Base-by-base conservation (phyloP, 1,139 yeast genomes). In the Hemisphaericaspora subhashii region DNA sequence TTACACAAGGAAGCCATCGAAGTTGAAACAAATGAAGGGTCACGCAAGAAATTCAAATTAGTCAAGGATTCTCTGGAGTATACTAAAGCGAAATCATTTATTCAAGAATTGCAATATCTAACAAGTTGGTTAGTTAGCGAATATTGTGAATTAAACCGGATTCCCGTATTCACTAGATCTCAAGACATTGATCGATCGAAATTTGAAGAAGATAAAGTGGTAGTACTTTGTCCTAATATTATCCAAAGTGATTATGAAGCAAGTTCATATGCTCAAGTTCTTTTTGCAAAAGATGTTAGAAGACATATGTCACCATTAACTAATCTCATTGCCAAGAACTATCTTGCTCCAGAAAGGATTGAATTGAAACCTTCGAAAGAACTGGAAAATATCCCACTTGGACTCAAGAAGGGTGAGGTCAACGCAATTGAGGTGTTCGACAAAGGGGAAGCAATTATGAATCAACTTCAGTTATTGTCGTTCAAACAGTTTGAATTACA, bases 301-400 rank as follows among this genome's bases (percentile, higher is more conserved):
- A 74, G 76, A 2, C 53, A 52, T 42, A 63, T 70, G 1, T 67
- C 76, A 0, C 36, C 53, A 21, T 53, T 64, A 8, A 75, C 74
- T 0, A 50, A 49, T 25, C 29, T 68, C 1, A 62, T 67, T 20
- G 71, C 70, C 2, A 50, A 53, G 30, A 64, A 63, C 41, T 71
- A 55, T 39, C 53, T 71, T 31, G 40, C 52, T 1, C 51, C 46
- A 9, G 46, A 46, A 2, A 24, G 15, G 1, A 21, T 52, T 4
- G 49, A 40, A 22, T 51, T 53, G 5, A 26, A 6, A n/a, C 25
- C n/a, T 7, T 31, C 14, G 18, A 31, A 38, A 4, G 23, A 35
- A 10, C 35, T 27, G 27, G 45, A 45, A 11, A 47, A 60, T 37
- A 33, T 55, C 7, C 52, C 62, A 1, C 39, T 44, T 17, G 77